A percentile compares a stretch with the other conserved stretches of the same genome.
Evolutionary conservation across 2,329 filamentous ascomycete genomes (phyloP).

Genomic region (Sarocladium kiliense): DNA sequence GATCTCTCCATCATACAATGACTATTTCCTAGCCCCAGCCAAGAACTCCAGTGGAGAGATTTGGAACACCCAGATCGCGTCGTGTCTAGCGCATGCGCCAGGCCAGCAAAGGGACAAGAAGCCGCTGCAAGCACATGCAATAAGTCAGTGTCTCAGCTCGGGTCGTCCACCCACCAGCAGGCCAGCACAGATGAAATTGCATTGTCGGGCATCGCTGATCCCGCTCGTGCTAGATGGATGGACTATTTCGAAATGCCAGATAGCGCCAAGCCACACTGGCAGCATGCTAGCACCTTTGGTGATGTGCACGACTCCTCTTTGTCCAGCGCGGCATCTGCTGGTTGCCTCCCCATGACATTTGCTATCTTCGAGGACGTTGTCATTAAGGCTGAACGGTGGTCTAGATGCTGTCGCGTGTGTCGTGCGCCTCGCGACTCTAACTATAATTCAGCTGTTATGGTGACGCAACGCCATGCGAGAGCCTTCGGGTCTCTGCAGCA

Average conservation of each 20-base stretch:
- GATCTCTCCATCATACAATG: not conserved
- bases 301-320: not conserved
- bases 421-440: not conserved
- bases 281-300: not conserved
- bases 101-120: not conserved
- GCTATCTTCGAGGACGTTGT: not conserved
- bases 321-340: not conserved
- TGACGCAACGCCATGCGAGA: not conserved
- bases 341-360: not conserved
- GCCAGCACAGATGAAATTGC: constrained; percentile 3
- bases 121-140: constrained; percentile 7
- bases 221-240: not conserved
- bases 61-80: not conserved
- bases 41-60: not conserved
- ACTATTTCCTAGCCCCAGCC: not conserved
- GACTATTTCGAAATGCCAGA: too few relatives aligned
- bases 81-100: not conserved
- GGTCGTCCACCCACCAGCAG: constrained; percentile 1
- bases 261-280: not conserved
- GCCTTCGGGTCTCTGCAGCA: not conserved
- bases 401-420: not conserved
- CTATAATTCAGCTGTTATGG: constrained; percentile 8
- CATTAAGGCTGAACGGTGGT: not conserved
- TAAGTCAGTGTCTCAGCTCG: constrained; percentile 25
- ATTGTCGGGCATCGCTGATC: constrained; percentile 11